These are phyloP conservation scores for Linnemannia hyalina DNA, from an alignment of 192 early-diverging fungal genomes.

Conservation along the genomic window DNA sequence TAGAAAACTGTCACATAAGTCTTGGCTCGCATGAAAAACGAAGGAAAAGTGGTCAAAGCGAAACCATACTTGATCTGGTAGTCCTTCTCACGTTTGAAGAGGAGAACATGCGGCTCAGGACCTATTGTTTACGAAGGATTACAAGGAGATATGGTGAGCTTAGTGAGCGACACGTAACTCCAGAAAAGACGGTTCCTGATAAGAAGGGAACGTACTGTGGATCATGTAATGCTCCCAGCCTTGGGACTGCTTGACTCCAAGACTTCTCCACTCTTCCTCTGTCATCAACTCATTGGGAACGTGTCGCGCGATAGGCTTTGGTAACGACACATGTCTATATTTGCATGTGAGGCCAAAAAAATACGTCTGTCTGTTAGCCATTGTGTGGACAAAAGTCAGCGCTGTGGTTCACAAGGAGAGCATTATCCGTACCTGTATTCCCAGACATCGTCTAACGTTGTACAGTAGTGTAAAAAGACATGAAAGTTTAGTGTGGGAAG, in stretches of 20 bases:
- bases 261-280: conserved; percentile 61
- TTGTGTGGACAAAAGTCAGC: too few species aligned
- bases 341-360: neutral
- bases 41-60: neutral
- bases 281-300: conserved; percentile 55
- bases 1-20: neutral
- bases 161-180: too few species aligned
- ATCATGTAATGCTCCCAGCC: conserved; percentile 71
- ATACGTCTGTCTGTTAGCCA: too few species aligned
- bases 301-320: conserved; percentile 52
- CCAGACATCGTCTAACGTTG: conserved; percentile 23
- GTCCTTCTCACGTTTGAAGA: conserved; percentile 64
- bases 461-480: neutral
- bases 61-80: conserved; percentile 54
- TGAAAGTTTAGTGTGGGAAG: neutral
- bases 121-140: conserved; percentile 29
- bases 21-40: too few species aligned
- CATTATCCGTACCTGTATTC: conserved; percentile 24
- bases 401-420: neutral
- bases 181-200: neutral
- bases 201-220: conserved; percentile 44
- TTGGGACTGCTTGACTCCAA: conserved; percentile 61
- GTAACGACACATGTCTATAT: conserved; percentile 62
- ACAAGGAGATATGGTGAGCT: neutral
- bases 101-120: conserved; percentile 64